Percentiles rank a stretch among this genome's conserved stretches.
phyloP scores from a whole-genome alignment of 2,329 filamentous ascomycete genomes.

The Penicillium verrucosum region DNA sequence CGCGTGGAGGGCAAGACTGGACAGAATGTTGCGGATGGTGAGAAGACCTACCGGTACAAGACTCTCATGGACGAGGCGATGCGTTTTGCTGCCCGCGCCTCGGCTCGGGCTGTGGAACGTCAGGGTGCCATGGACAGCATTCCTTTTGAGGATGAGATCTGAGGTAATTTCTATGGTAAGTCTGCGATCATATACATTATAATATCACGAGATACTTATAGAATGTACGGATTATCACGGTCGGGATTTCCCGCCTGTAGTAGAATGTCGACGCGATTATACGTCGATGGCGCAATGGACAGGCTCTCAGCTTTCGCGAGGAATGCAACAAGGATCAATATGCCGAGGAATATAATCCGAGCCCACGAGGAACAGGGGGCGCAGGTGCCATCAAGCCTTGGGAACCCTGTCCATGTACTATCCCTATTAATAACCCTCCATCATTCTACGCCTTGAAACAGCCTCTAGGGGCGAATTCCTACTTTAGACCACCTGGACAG shows the following conservation, averaged over 20 bases:
- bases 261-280: neutral
- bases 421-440: conserved; percentile 6
- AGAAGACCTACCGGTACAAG: conserved; percentile 39
- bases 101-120: conserved; percentile 45
- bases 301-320: neutral
- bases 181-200: conserved; percentile 9
- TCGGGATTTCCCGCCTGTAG: neutral
- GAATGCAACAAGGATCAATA: conserved; percentile 1
- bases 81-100: conserved; percentile 43
- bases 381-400: neutral
- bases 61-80: conserved; percentile 47
- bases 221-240: neutral
- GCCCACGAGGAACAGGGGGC: conserved; percentile 4
- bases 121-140: conserved; percentile 49
- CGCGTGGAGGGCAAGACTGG: conserved; percentile 51
- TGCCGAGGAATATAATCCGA: neutral
- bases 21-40: conserved; percentile 38
- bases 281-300: neutral
- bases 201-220: neutral
- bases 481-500: neutral
- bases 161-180: conserved; percentile 1
- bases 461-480: neutral
- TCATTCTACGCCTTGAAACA: neutral
- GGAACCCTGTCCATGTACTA: neutral
- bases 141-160: conserved; percentile 47